Evolutionary conservation across 306 rosid species (phyloP).

Genomic region (Vigna unguiculata): DNA sequence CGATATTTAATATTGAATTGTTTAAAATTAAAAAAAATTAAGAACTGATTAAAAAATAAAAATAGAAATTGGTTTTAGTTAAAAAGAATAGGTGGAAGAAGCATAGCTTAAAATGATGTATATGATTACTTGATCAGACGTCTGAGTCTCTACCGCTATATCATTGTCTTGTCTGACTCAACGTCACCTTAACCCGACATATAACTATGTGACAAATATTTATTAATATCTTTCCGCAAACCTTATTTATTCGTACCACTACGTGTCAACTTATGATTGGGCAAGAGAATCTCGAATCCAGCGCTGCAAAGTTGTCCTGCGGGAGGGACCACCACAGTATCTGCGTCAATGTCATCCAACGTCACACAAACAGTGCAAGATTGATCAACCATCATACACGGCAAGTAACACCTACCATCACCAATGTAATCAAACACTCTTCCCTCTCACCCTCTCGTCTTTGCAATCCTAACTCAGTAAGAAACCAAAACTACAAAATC

Average conservation of each 20-base stretch:
- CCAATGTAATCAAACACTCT: background rate
- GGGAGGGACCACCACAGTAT: slow-evolving; percentile 61
- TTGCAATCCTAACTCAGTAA: background rate
- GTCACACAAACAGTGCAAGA: slow-evolving; percentile 48
- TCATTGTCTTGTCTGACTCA: slow-evolving; percentile 55
- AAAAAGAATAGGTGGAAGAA: too few relatives aligned
- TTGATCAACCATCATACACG: slow-evolving; percentile 52
- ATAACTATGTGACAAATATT: slow-evolving; percentile 45
- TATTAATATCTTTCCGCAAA: slow-evolving; percentile 44
- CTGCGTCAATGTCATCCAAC: slow-evolving; percentile 59
- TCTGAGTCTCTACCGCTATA: slow-evolving; percentile 44
- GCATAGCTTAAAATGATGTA: background rate
- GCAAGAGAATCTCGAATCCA: slow-evolving; percentile 32
- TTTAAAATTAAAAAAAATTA: too few relatives aligned
- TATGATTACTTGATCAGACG: slow-evolving; percentile 48
- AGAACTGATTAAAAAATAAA: too few relatives aligned
- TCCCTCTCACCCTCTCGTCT: background rate
- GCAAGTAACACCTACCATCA: slow-evolving; percentile 44
- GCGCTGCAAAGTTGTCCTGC: slow-evolving; percentile 18
- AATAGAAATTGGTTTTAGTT: too few relatives aligned
- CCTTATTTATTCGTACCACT: background rate
- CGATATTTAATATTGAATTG: too few relatives aligned
- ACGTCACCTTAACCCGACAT: slow-evolving; percentile 66
- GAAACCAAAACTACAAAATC: background rate
- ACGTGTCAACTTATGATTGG: slow-evolving; percentile 51